Conservation (phyloP, 2,329 filamentous ascomycete genomes). For the Epichloe coenophiala region DNA sequence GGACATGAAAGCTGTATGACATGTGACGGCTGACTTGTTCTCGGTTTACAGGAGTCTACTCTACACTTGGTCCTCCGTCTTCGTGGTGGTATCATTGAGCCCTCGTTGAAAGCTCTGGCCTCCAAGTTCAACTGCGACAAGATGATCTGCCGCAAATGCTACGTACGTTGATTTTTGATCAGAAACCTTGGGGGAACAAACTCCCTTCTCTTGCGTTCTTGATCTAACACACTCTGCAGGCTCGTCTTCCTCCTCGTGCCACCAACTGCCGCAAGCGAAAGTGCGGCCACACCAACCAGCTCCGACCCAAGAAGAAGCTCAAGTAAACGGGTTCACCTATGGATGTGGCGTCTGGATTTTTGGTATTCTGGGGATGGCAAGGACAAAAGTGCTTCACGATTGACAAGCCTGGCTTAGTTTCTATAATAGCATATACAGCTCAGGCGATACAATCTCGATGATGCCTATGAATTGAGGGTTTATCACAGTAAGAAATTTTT, state of each 20-base stretch:
- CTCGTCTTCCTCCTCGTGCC: constrained; percentile 88
- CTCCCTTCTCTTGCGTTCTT: not conserved
- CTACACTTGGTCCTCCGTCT: constrained; percentile 98
- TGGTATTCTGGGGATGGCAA: constrained; percentile 25
- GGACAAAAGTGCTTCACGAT: constrained; percentile 22
- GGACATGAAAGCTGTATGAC: not conserved
- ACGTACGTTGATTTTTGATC: constrained; percentile 46
- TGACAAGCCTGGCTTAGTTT: constrained; percentile 25
- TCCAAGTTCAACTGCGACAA: constrained; percentile 99
- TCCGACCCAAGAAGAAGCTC: constrained; percentile 99
- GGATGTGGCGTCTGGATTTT: constrained; percentile 32
- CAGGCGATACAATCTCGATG: constrained; percentile 25
- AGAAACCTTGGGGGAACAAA: not conserved
- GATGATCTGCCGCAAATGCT: constrained; percentile 99
- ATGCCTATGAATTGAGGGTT: constrained; percentile 16
- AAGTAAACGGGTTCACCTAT: constrained; percentile 43
- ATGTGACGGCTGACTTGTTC: not conserved
- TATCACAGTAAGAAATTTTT: not conserved
- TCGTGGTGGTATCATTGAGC: constrained; percentile 98
- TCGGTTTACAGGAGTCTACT: constrained; percentile 64
- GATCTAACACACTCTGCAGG: constrained; percentile 24
- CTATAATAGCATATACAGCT: constrained; percentile 26
- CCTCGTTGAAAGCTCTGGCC: constrained; percentile 93
- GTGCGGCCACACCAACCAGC: constrained; percentile 99
- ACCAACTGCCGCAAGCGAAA: constrained; percentile 99